Conservation (phyloP, 805 yeast genomes). For the Candida anglica region DNA sequence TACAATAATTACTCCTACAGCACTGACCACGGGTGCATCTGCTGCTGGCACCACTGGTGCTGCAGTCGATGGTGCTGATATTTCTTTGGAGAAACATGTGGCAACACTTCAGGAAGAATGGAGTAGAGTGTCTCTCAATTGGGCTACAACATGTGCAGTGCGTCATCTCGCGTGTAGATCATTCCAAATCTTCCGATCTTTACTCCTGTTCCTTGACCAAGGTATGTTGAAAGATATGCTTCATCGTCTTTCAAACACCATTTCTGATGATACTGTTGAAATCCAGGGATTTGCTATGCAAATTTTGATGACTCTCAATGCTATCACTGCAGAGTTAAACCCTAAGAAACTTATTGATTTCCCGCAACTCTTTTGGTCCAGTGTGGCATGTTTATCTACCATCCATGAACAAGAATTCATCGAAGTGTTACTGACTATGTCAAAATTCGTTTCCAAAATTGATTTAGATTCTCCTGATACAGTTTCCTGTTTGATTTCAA, state of each 20-base stretch:
- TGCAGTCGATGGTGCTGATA: too few species aligned
- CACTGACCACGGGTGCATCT: too few species aligned
- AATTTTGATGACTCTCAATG: constrained; percentile 91
- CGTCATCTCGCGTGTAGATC: constrained; percentile 96
- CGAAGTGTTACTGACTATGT: constrained; percentile 77
- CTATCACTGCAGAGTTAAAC: constrained; percentile 81
- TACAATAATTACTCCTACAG: too few species aligned
- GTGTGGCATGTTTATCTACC: constrained; percentile 86
- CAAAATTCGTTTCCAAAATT: constrained; percentile 80
- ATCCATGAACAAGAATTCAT: constrained; percentile 91
- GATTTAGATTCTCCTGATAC: constrained; percentile 84
- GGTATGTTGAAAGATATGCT: constrained; percentile 90
- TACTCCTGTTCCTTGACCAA: constrained; percentile 78
- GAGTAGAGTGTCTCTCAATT: constrained; percentile 76
- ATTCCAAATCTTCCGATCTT: constrained; percentile 84
- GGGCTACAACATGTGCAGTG: constrained; percentile 98
- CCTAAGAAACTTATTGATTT: constrained; percentile 75
- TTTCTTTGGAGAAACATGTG: too few species aligned
- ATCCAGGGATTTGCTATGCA: constrained; percentile 98
- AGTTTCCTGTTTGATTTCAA: constrained; percentile 73
- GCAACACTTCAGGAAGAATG: constrained; percentile 71
- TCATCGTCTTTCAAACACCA: constrained; percentile 87
- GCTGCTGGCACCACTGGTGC: too few species aligned
- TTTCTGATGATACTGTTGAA: constrained; percentile 83
- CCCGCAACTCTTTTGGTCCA: constrained; percentile 94